Conservation (phyloP, 2,329 filamentous ascomycete species). For the Xylaria sp. region DNA sequence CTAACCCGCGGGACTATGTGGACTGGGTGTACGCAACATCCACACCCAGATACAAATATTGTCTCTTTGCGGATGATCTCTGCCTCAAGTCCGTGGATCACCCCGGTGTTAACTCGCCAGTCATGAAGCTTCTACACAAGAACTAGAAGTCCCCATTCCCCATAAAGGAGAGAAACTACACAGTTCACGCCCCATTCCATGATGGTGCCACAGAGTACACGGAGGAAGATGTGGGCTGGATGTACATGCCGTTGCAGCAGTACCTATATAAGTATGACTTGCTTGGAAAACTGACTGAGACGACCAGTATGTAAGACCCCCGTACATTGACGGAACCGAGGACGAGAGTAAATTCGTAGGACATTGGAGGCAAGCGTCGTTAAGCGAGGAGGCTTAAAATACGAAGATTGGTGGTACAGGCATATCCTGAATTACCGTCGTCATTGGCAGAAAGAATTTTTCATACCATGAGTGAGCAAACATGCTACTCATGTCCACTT, state of each 20-base stretch:
- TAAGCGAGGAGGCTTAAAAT: neutral
- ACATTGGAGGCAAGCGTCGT: neutral
- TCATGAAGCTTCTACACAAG: neutral
- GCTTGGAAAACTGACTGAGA: neutral
- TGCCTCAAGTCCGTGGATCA: neutral
- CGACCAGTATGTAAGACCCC: neutral
- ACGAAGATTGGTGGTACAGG: too few relatives aligned
- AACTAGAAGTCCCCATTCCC: neutral
- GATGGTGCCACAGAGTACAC: neutral
- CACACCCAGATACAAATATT: neutral
- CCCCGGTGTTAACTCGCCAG: neutral
- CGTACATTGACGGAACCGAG: neutral
- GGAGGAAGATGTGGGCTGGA: neutral
- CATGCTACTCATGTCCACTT: too few relatives aligned
- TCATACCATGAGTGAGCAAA: too few relatives aligned
- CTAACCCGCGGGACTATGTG: neutral
- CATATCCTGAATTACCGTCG: too few relatives aligned
- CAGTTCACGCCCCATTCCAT: neutral
- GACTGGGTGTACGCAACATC: neutral
- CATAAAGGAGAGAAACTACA: neutral
- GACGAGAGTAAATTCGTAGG: neutral
- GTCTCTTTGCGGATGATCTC: neutral
- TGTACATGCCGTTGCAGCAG: neutral
- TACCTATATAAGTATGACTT: neutral
- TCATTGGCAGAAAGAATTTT: too few relatives aligned